Conservation (phyloP, 2,329 filamentous ascomycete genomes). For the Sclerotinia nivalis region DNA sequence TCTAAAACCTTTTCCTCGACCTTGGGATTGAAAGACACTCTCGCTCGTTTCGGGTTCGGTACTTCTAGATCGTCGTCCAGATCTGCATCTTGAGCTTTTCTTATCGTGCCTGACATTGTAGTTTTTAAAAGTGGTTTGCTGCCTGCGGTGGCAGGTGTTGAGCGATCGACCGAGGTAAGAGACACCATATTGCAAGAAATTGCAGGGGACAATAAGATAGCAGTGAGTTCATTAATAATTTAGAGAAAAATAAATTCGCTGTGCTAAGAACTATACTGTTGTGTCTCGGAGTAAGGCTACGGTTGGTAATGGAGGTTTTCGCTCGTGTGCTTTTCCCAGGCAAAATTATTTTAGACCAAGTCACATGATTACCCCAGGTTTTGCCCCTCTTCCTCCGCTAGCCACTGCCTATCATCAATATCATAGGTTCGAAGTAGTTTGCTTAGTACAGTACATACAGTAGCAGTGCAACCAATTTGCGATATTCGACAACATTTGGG, state of each 20-base stretch:
- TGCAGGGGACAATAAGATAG: background rate
- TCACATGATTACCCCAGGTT: conserved; percentile 17
- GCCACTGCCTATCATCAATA: background rate
- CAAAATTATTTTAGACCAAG: conserved; percentile 17
- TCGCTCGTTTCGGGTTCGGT: conserved; percentile 37
- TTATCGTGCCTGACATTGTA: conserved; percentile 36
- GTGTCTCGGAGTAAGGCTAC: conserved; percentile 4
- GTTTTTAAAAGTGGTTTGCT: conserved; percentile 39
- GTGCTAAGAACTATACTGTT: background rate
- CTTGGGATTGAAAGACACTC: conserved; percentile 40
- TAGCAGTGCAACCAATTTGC: background rate
- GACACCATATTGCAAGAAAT: conserved; percentile 19
- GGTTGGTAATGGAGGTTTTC: conserved; percentile 5
- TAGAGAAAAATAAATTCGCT: background rate
- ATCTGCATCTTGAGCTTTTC: conserved; percentile 37
- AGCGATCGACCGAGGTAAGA: conserved; percentile 15
- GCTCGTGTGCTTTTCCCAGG: conserved; percentile 19
- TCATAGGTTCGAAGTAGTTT: background rate
- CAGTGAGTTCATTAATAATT: conserved; percentile 19
- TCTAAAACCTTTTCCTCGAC: conserved; percentile 42
- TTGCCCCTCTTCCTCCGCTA: conserved; percentile 11
- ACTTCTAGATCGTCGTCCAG: conserved; percentile 34
- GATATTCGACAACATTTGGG: background rate
- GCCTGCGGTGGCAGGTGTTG: conserved; percentile 3
- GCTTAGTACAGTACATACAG: background rate